These are phyloP conservation scores for Brasenia schreberi DNA, from an alignment of 164 flowering plant genomes.

Conservation along the genomic window DNA sequence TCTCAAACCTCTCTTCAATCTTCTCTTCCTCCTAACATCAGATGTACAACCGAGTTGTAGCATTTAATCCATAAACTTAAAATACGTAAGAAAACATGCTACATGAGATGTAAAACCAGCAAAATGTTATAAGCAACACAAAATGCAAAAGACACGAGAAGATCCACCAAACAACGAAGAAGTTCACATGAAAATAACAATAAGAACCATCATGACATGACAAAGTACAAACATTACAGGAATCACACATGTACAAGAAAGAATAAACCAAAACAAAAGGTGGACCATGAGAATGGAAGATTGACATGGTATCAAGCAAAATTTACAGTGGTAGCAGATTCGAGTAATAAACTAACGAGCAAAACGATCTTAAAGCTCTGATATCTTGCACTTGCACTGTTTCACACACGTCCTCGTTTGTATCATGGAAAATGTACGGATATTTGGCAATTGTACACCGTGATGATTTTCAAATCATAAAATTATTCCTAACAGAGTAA, in stretches of 20 bases:
- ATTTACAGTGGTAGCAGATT: too few species aligned
- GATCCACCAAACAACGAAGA: neutral
- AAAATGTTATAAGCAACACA: neutral
- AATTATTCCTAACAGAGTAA: neutral
- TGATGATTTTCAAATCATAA: neutral
- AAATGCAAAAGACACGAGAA: too few species aligned
- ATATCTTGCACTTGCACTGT: neutral
- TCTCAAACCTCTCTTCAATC: conserved; percentile 49
- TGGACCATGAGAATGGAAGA: neutral
- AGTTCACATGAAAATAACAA: neutral
- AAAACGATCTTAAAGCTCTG: too few species aligned
- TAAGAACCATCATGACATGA: neutral
- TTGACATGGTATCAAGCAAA: too few species aligned
- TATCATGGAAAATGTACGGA: too few species aligned
- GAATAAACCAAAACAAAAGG: too few species aligned
- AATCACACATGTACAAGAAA: too few species aligned
- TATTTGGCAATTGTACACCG: too few species aligned
- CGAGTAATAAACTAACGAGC: too few species aligned
- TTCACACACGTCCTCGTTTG: neutral
- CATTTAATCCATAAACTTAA: neutral
- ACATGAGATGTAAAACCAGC: neutral
- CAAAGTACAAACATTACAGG: too few species aligned
- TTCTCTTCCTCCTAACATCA: conserved; percentile 34
- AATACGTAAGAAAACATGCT: too few species aligned
- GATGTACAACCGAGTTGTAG: neutral